These are phyloP conservation scores for Crucibulum laeve DNA, from an alignment of 768 basidiomycete genomes.

Conservation along the genomic window DNA sequence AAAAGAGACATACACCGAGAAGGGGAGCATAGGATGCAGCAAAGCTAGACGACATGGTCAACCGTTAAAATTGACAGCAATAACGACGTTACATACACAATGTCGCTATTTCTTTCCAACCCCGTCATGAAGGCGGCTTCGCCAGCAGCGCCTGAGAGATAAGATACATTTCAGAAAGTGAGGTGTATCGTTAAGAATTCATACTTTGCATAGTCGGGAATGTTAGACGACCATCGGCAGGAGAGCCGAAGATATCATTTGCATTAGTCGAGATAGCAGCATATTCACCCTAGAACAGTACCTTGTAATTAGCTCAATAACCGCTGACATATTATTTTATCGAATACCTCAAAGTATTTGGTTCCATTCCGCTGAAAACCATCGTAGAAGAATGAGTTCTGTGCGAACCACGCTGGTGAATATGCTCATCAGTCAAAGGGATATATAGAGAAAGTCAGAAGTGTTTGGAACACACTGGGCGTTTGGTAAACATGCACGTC, in stretches of 20 bases:
- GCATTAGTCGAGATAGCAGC: conserved; percentile 55
- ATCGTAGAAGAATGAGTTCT: conserved; percentile 38
- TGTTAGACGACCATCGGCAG: conserved; percentile 39
- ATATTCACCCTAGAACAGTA: conserved; percentile 50
- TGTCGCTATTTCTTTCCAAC: conserved; percentile 45
- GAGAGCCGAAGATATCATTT: conserved; percentile 40
- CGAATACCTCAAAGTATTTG: conserved; percentile 52
- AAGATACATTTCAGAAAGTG: background rate
- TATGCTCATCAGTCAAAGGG: background rate
- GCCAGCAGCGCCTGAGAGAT: conserved; percentile 36
- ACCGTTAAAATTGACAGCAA: no score
- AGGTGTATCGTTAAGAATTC: conserved; percentile 6
- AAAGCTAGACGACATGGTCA: conserved; percentile 49
- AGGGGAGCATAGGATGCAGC: conserved; percentile 59
- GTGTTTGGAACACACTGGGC: conserved; percentile 30
- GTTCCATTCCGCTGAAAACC: conserved; percentile 52
- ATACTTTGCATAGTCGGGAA: conserved; percentile 55
- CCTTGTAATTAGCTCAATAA: background rate
- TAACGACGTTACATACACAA: conserved; percentile 28
- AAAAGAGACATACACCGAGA: conserved; percentile 32
- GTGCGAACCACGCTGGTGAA: conserved; percentile 33
- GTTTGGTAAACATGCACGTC: conserved; percentile 59
- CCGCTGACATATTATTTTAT: background rate
- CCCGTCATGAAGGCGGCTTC: conserved; percentile 73
- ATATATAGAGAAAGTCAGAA: background rate